phyloP scores from a whole-genome alignment of 805 yeast genomes.

The Candida ipomoeae region DNA sequence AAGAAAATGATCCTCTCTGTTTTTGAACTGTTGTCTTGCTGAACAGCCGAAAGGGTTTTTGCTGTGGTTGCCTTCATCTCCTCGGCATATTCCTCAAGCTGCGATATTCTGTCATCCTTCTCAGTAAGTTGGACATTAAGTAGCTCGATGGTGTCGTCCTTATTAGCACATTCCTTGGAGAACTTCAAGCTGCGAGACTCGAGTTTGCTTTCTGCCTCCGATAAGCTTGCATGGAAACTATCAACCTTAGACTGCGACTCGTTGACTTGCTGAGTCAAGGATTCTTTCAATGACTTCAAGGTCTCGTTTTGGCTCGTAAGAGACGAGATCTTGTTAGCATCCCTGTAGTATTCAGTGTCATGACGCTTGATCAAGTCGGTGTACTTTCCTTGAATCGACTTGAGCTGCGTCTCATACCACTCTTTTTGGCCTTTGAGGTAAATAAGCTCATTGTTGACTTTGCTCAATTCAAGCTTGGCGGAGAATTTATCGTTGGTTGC shows the following conservation, averaged over 20 bases:
- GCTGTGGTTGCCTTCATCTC: constrained; percentile 38
- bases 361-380: constrained; percentile 37
- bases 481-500: constrained; percentile 33
- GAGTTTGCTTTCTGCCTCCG: constrained; percentile 22
- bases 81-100: constrained; percentile 48
- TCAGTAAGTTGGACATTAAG: constrained; percentile 52
- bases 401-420: constrained; percentile 41
- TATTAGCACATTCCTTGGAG: constrained; percentile 40
- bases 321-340: constrained; percentile 27
- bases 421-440: constrained; percentile 32
- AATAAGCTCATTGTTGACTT: constrained; percentile 30
- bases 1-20: constrained; percentile 30
- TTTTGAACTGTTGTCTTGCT: constrained; percentile 34
- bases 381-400: constrained; percentile 30
- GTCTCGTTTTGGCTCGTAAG: constrained; percentile 18
- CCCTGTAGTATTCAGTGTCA: constrained; percentile 32
- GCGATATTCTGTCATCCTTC: constrained; percentile 46
- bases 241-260: constrained; percentile 43
- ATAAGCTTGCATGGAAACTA: constrained; percentile 17
- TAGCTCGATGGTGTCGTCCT: constrained; percentile 56
- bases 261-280: constrained; percentile 37
- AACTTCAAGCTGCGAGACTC: constrained; percentile 47
- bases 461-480: constrained; percentile 33
- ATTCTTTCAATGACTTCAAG: constrained; percentile 32
- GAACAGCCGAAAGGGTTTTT: constrained; percentile 30